These are phyloP conservation scores for Myxozyma neotropica DNA, from an alignment of 805 yeast genomes.

Conservation along the genomic window DNA sequence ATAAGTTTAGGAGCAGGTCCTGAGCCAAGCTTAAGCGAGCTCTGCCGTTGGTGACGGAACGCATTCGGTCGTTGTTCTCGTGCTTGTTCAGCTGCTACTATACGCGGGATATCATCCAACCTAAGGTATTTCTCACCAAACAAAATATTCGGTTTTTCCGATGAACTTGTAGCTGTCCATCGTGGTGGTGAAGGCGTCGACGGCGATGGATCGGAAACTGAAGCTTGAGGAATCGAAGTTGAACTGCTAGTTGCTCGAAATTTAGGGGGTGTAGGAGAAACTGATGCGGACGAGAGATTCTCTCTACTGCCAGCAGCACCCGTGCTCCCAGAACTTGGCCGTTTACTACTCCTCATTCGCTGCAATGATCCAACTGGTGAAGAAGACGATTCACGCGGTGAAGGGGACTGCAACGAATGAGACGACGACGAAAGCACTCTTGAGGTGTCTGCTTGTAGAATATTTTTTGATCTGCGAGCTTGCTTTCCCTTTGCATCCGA, in stretches of 20 bases:
- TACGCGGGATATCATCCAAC: conserved; percentile 93
- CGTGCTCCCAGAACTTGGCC: background rate
- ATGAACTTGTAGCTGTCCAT: background rate
- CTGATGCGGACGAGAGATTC: background rate
- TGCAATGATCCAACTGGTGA: background rate
- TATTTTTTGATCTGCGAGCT: conserved; percentile 57
- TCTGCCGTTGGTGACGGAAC: conserved; percentile 56
- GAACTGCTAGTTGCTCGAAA: background rate
- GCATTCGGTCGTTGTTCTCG: conserved; percentile 92
- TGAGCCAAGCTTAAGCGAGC: conserved; percentile 15
- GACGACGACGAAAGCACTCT: background rate
- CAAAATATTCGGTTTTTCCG: conserved; percentile 22
- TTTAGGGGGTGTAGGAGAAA: background rate
- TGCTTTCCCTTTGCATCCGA: conserved; percentile 55
- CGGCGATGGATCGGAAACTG: background rate
- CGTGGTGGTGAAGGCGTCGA: background rate
- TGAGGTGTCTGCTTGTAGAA: conserved; percentile 43
- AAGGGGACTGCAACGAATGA: background rate
- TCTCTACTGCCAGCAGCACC: background rate
- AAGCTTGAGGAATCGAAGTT: background rate
- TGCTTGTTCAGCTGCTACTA: conserved; percentile 96
- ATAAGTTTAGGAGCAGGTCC: conserved; percentile 25
- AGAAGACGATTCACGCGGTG: background rate
- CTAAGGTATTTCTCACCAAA: conserved; percentile 74
- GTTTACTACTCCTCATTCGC: background rate